Percentiles rank a stretch among this genome's conserved stretches.
Conservation (phyloP, 306 rosid species). For the Cyamopsis tetragonoloba region DNA sequence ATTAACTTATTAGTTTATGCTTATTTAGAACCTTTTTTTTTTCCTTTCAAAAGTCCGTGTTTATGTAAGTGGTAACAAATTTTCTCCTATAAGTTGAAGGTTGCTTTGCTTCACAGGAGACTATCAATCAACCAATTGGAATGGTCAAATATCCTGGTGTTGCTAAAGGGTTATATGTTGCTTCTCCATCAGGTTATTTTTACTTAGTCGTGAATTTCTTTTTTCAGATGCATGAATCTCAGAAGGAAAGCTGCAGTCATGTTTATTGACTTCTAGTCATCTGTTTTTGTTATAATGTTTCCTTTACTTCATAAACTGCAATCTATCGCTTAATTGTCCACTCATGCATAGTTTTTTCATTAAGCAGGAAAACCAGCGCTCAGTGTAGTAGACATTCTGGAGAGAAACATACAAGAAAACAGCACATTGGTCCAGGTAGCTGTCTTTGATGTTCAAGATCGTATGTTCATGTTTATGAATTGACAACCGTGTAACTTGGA, state of each 20-base stretch:
- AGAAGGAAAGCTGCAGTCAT: not conserved
- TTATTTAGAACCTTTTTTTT: not conserved
- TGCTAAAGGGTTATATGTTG: conserved; percentile 43
- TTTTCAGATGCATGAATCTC: not conserved
- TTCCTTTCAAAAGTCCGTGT: too few species aligned
- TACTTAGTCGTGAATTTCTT: not conserved
- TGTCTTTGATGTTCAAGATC: not conserved
- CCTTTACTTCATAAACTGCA: not conserved
- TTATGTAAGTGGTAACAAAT: not conserved
- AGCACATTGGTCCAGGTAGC: conserved; percentile 80
- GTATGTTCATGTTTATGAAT: not conserved
- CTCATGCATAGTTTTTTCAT: conserved; percentile 8
- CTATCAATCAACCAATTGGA: conserved; percentile 75
- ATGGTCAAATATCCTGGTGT: conserved; percentile 77
- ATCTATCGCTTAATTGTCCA: not conserved
- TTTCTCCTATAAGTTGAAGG: conserved; percentile 8
- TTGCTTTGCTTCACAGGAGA: conserved; percentile 48
- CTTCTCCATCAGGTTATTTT: conserved; percentile 41
- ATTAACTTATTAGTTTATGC: not conserved
- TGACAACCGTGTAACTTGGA: not conserved
- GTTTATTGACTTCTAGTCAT: not conserved
- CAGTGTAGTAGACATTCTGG: conserved; percentile 67
- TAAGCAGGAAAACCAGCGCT: conserved; percentile 81
- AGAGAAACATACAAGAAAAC: conserved; percentile 53
- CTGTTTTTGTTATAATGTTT: conserved; percentile 2